These are phyloP conservation scores for Termitomyces sp. DNA, from an alignment of 768 basidiomycete species.

Conservation along the genomic window DNA sequence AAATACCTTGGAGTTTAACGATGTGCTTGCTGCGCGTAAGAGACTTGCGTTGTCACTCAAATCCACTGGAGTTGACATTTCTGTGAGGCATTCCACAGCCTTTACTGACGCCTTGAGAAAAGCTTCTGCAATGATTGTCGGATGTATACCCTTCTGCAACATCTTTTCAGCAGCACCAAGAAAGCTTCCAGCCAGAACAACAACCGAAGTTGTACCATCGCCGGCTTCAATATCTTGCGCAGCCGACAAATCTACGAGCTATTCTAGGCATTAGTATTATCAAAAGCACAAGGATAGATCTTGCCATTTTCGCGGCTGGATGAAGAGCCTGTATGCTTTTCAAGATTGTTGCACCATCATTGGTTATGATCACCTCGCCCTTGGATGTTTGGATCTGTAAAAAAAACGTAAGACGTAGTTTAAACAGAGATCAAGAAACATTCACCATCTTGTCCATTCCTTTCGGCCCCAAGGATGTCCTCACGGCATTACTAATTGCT, in stretches of 20 bases:
- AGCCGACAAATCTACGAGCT: slow-evolving; percentile 96
- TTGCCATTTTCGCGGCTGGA: slow-evolving; percentile 96
- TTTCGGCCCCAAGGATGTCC: slow-evolving; percentile 92
- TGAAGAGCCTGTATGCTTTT: slow-evolving; percentile 94
- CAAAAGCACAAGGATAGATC: slow-evolving; percentile 15
- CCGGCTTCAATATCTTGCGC: slow-evolving; percentile 99
- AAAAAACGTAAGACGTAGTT: slow-evolving; percentile 2
- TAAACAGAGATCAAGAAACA: slow-evolving; percentile 8
- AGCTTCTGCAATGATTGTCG: slow-evolving; percentile 93
- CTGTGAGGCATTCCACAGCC: slow-evolving; percentile 89
- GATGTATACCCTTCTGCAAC: slow-evolving; percentile 94
- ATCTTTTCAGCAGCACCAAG: slow-evolving; percentile 96
- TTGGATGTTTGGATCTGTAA: slow-evolving; percentile 91
- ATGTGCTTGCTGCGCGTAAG: slow-evolving; percentile 90
- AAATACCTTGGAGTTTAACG: slow-evolving; percentile 88
- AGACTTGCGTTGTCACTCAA: slow-evolving; percentile 81
- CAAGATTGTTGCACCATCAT: slow-evolving; percentile 97
- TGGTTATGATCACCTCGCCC: slow-evolving; percentile 96
- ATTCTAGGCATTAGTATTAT: slow-evolving; percentile 11
- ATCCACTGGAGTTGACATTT: slow-evolving; percentile 90
- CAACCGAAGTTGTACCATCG: slow-evolving; percentile 96
- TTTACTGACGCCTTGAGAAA: slow-evolving; percentile 91
- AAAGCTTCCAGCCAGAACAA: slow-evolving; percentile 91
- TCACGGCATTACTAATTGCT: slow-evolving; percentile 97
- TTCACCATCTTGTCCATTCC: slow-evolving; percentile 99